These are phyloP conservation scores for Kodamaea fukazawae DNA, from an alignment of 805 yeast species.

Conservation along the genomic window DNA sequence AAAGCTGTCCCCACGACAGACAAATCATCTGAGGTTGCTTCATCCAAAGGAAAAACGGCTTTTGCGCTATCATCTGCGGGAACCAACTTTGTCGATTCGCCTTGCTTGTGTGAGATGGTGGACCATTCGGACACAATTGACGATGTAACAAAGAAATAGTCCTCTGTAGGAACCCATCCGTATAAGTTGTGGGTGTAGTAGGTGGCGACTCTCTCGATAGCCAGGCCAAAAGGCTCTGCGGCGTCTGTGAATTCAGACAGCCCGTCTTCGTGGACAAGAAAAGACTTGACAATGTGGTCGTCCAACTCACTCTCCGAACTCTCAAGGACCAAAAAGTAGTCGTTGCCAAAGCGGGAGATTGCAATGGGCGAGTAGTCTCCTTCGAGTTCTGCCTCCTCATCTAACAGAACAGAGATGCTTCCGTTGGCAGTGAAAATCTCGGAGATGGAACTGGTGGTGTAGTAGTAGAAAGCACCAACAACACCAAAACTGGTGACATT, in stretches of 20 bases:
- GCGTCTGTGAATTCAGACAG: conserved; percentile 35
- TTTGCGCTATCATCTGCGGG: conserved; percentile 67
- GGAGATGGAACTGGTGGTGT: conserved; percentile 1
- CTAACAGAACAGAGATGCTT: neutral
- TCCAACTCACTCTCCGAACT: conserved; percentile 23
- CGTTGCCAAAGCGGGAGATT: conserved; percentile 2
- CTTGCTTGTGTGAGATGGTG: conserved; percentile 3
- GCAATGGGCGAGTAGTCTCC: conserved; percentile 10
- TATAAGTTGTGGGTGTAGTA: conserved; percentile 42
- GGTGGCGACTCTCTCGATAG: conserved; percentile 34
- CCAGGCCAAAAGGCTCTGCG: conserved; percentile 50
- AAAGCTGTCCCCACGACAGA: conserved; percentile 68
- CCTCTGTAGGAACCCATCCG: conserved; percentile 36
- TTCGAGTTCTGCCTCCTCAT: conserved; percentile 10
- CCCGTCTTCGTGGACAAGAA: conserved; percentile 18
- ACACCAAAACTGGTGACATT: conserved; percentile 3
- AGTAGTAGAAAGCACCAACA: neutral
- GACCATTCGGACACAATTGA: conserved; percentile 55
- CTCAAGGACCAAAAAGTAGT: conserved; percentile 21
- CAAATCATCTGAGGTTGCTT: conserved; percentile 62
- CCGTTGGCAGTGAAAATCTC: conserved; percentile 1
- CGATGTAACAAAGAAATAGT: conserved; percentile 48
- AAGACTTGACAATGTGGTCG: conserved; percentile 27
- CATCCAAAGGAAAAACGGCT: conserved; percentile 72
- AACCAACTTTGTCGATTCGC: conserved; percentile 21